phyloP scores from a whole-genome alignment of 192 early-diverging fungal species.

The Oehlia diaphana region DNA sequence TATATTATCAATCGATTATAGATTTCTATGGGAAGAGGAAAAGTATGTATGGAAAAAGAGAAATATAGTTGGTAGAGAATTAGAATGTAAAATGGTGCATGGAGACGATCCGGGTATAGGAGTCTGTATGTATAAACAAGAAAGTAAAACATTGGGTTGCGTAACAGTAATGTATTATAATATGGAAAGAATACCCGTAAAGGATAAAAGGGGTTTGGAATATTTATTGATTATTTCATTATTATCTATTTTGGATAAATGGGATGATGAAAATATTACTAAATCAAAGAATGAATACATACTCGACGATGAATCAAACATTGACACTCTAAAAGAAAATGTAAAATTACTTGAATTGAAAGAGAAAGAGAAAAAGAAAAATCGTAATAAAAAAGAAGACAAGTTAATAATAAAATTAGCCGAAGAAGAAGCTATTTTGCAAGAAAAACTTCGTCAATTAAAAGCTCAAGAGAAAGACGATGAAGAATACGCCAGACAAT shows the following conservation, averaged over 20 bases:
- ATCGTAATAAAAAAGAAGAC: background rate
- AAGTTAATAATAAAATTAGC: background rate
- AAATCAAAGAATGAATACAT: conserved; percentile 10
- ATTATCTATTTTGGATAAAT: conserved; percentile 25
- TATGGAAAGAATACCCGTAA: conserved; percentile 15
- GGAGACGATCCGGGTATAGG: conserved; percentile 14
- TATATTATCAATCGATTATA: conserved; percentile 10
- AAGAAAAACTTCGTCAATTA: background rate
- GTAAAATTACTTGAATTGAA: background rate
- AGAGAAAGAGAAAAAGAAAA: background rate
- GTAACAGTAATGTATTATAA: conserved; percentile 22
- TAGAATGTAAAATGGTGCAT: conserved; percentile 30
- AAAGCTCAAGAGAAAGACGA: conserved; percentile 21
- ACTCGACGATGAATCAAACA: background rate
- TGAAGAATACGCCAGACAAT: conserved; percentile 21
- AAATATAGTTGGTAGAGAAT: conserved; percentile 2
- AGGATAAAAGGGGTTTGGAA: conserved; percentile 23
- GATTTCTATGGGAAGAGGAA: conserved; percentile 21
- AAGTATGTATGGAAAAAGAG: conserved; percentile 18
- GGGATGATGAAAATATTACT: conserved; percentile 7
- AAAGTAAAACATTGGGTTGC: background rate
- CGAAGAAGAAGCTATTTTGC: background rate
- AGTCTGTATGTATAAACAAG: conserved; percentile 6
- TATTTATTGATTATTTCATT: conserved; percentile 9
- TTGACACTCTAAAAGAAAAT: background rate